phyloP scores from a whole-genome alignment of 2,329 filamentous ascomycete species.

The Diaporthe longicolla region DNA sequence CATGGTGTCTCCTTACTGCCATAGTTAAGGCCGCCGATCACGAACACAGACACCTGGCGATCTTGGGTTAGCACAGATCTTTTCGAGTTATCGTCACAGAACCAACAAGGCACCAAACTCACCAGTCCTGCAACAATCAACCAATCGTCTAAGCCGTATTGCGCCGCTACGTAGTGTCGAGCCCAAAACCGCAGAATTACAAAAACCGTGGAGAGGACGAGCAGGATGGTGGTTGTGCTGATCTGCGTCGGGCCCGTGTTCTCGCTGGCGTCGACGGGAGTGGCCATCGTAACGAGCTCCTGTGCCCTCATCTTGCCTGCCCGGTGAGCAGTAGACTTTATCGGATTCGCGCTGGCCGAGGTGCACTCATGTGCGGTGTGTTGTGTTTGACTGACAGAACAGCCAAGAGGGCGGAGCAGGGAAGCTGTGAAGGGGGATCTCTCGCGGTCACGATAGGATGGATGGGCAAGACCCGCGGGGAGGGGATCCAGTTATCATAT shows the following conservation, averaged over 20 bases:
- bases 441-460: neutral
- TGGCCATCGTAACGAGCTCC: constrained; percentile 23
- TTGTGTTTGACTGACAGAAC: neutral
- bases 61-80: constrained; percentile 19
- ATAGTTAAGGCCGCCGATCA: constrained; percentile 42
- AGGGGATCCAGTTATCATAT: constrained; percentile 18
- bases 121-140: constrained; percentile 40
- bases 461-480: neutral
- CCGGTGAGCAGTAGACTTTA: constrained; percentile 14
- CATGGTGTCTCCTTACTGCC: constrained; percentile 37
- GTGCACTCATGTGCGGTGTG: neutral
- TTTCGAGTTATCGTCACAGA: neutral
- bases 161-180: constrained; percentile 25
- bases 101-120: neutral
- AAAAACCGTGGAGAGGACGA: constrained; percentile 41
- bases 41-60: constrained; percentile 34
- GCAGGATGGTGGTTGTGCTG: constrained; percentile 38
- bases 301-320: constrained; percentile 3
- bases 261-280: neutral
- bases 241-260: constrained; percentile 33
- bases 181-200: constrained; percentile 42
- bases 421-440: neutral
- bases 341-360: neutral
- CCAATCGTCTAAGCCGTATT: constrained; percentile 42
- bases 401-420: neutral